These are phyloP conservation scores for Falciphora oryzae DNA, from an alignment of 2,329 filamentous ascomycete genomes.

Conservation along the genomic window DNA sequence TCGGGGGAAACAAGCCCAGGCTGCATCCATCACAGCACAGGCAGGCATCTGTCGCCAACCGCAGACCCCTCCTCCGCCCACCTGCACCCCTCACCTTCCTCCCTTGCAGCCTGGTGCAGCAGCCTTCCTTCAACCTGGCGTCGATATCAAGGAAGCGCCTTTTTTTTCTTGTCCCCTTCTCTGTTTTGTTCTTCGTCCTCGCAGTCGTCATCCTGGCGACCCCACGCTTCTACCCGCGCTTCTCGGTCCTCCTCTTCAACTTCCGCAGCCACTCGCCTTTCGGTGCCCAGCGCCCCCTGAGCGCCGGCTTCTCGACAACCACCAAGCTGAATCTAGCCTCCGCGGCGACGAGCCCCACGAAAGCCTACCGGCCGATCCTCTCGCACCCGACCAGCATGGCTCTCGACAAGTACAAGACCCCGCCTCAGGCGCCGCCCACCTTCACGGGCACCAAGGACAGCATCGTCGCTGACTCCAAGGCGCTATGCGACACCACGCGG, in stretches of 20 bases:
- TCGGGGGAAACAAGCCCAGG: too few species aligned
- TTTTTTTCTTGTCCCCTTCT: conserved; percentile 38
- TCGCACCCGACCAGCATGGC: conserved; percentile 55
- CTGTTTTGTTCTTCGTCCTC: conserved; percentile 50
- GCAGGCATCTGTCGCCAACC: background rate
- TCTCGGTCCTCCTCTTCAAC: conserved; percentile 52
- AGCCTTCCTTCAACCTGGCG: conserved; percentile 31
- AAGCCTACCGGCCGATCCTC: conserved; percentile 27
- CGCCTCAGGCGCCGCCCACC: conserved; percentile 70
- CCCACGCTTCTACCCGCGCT: conserved; percentile 51
- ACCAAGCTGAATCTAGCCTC: conserved; percentile 13
- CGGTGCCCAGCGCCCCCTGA: conserved; percentile 9
- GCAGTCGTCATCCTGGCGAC: conserved; percentile 61
- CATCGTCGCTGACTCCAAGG: conserved; percentile 62
- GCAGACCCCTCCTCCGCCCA: background rate
- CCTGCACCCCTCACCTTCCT: background rate
- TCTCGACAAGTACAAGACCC: conserved; percentile 61
- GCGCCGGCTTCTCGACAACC: conserved; percentile 1
- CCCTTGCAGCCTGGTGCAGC: background rate
- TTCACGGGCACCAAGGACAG: conserved; percentile 70
- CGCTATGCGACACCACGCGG: conserved; percentile 57
- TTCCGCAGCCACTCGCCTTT: conserved; percentile 36
- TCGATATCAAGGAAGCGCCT: conserved; percentile 19
- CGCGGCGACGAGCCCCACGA: conserved; percentile 26
- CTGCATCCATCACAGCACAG: too few species aligned